A percentile compares a stretch with the other conserved stretches of the same genome.
Conservation (phyloP, 2,329 filamentous ascomycete species). For the Sporothrix luriei region DNA sequence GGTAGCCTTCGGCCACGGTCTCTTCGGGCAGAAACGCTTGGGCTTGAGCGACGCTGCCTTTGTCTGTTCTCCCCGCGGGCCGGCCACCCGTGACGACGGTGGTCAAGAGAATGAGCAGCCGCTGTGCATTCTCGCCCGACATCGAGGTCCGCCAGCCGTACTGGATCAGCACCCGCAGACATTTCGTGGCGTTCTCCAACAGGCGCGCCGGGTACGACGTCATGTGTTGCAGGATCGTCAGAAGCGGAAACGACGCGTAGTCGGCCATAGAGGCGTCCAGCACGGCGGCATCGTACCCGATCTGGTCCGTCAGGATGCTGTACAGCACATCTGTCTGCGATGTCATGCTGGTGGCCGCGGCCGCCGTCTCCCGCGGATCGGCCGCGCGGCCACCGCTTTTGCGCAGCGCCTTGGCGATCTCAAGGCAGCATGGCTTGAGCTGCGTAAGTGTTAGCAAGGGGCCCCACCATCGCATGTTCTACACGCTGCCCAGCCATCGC, state of each 20-base stretch:
- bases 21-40: conserved; percentile 64
- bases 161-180: conserved; percentile 70
- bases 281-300: conserved; percentile 49
- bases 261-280: conserved; percentile 85
- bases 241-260: conserved; percentile 92
- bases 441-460: conserved; percentile 38
- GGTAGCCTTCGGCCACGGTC: conserved; percentile 69
- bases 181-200: conserved; percentile 75
- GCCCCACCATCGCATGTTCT: background rate
- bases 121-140: conserved; percentile 71
- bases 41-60: background rate
- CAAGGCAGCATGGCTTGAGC: conserved; percentile 66
- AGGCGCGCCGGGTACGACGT: conserved; percentile 70
- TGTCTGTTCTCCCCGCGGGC: no score
- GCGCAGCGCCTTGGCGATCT: conserved; percentile 59
- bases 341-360: conserved; percentile 50
- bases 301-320: conserved; percentile 51
- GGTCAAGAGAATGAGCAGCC: conserved; percentile 81
- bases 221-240: conserved; percentile 78
- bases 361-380: conserved; percentile 42
- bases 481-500: background rate
- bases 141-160: conserved; percentile 78
- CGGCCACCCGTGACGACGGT: conserved; percentile 71
- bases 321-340: conserved; percentile 52
- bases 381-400: conserved; percentile 33